These are phyloP conservation scores for Tylopilus sp. DNA, from an alignment of 768 basidiomycete species.

Conservation along the genomic window DNA sequence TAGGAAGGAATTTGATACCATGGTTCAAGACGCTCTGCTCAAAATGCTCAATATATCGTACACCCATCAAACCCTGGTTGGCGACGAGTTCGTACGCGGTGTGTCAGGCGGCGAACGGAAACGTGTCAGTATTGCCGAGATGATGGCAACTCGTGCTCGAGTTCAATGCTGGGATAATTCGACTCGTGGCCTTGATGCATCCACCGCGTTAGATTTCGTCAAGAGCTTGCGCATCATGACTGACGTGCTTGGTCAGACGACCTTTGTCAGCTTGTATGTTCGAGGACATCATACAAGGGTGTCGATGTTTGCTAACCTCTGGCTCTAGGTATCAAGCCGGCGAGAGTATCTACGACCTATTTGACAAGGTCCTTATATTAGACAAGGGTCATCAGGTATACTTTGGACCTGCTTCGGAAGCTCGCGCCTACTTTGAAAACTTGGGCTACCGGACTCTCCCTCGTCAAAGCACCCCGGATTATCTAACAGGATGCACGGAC, in stretches of 20 bases:
- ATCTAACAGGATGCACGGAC: slow-evolving; percentile 80
- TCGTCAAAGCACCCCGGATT: slow-evolving; percentile 84
- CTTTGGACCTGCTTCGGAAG: slow-evolving; percentile 70
- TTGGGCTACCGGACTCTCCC: slow-evolving; percentile 73
- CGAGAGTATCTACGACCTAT: slow-evolving; percentile 70
- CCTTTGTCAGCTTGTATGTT: slow-evolving; percentile 70
- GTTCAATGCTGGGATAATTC: slow-evolving; percentile 84
- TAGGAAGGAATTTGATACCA: slow-evolving; percentile 51
- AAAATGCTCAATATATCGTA: slow-evolving; percentile 83
- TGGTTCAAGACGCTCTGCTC: slow-evolving; percentile 61
- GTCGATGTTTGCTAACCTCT: slow-evolving; percentile 1
- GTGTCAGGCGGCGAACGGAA: slow-evolving; percentile 82
- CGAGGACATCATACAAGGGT: not conserved
- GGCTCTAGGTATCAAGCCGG: slow-evolving; percentile 67
- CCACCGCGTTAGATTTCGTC: slow-evolving; percentile 84
- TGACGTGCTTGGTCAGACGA: slow-evolving; percentile 76
- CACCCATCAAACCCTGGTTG: slow-evolving; percentile 74
- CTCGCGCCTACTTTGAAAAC: slow-evolving; percentile 73
- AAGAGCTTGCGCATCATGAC: slow-evolving; percentile 79
- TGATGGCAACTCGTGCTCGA: slow-evolving; percentile 78
- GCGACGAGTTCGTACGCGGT: slow-evolving; percentile 82
- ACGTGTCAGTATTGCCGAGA: slow-evolving; percentile 80
- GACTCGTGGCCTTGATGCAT: slow-evolving; percentile 78
- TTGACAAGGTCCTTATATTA: slow-evolving; percentile 87
- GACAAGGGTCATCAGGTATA: slow-evolving; percentile 80